A percentile compares a stretch with the other conserved stretches of the same genome.
Evolutionary conservation across 1,284 basidiomycete species (phyloP).

Genomic region (Athelia psychrophila): DNA sequence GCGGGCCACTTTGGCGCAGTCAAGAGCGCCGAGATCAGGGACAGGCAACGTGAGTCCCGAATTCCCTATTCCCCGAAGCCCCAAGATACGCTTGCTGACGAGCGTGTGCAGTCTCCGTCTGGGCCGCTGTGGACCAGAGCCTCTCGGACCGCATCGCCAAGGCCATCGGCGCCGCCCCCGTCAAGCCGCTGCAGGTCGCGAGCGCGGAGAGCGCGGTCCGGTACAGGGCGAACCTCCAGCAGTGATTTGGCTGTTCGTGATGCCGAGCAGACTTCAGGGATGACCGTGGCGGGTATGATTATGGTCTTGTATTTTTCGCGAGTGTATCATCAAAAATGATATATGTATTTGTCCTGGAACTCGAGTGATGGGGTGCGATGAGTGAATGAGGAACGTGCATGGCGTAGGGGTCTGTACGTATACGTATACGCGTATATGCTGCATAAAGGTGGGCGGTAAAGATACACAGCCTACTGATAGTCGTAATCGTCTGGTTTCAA

Average conservation of each 20-base stretch:
- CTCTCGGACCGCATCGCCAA: conserved; percentile 75
- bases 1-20: conserved; percentile 69
- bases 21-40: conserved; percentile 65
- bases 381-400: too few species aligned
- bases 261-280: too few species aligned
- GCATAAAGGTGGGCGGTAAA: too few species aligned
- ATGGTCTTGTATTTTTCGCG: too few species aligned
- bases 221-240: conserved; percentile 31
- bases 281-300: conserved; percentile 11
- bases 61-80: not conserved
- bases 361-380: too few species aligned
- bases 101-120: conserved; percentile 63
- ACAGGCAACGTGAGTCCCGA: conserved; percentile 58
- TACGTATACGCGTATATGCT: too few species aligned
- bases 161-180: conserved; percentile 59
- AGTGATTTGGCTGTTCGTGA: too few species aligned
- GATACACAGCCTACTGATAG: too few species aligned
- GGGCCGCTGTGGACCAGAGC: conserved; percentile 72
- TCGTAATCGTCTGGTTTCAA: too few species aligned
- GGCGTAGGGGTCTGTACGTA: too few species aligned
- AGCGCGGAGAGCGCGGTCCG: conserved; percentile 54
- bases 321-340: too few species aligned
- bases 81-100: conserved; percentile 3
- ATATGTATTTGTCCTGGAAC: too few species aligned
- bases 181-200: conserved; percentile 62